phyloP scores from a whole-genome alignment of 1,284 basidiomycete genomes.

The Boletus hoseneyae region DNA sequence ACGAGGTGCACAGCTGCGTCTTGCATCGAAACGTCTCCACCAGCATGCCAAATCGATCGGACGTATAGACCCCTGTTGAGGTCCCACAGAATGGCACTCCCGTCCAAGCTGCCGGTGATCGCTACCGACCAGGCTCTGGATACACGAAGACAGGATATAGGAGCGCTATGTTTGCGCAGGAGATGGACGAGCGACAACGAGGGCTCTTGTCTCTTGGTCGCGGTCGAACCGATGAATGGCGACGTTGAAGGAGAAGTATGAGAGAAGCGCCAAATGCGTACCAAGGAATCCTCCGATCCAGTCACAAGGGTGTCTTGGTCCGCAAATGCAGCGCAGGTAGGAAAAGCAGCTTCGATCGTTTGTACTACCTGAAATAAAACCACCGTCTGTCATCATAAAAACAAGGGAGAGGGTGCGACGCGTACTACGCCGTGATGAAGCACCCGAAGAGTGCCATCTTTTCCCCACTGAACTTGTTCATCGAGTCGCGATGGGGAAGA shows the following conservation, averaged over 20 bases:
- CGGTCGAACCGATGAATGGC: conserved; percentile 26
- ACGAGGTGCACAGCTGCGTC: conserved; percentile 58
- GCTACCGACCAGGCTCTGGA: conserved; percentile 82
- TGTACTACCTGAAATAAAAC: conserved; percentile 55
- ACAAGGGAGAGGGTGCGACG: neutral
- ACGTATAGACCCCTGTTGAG: conserved; percentile 80
- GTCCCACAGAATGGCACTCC: conserved; percentile 89
- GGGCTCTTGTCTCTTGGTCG: conserved; percentile 28
- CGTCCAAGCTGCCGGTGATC: conserved; percentile 83
- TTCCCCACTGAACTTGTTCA: conserved; percentile 67
- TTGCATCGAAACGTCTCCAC: conserved; percentile 33
- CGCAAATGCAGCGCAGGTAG: conserved; percentile 74
- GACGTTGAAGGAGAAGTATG: conserved; percentile 30
- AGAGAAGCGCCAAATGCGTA: conserved; percentile 73
- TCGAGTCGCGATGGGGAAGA: conserved; percentile 60
- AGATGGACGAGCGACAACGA: conserved; percentile 58
- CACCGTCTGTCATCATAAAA: neutral
- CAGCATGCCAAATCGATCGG: conserved; percentile 69
- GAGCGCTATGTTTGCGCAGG: conserved; percentile 72
- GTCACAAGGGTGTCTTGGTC: conserved; percentile 71
- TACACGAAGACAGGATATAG: conserved; percentile 68
- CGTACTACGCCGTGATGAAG: conserved; percentile 59
- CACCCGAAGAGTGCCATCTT: conserved; percentile 55
- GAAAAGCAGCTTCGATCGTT: conserved; percentile 70
- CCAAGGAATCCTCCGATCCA: conserved; percentile 71